A percentile compares a stretch with the other conserved stretches of the same genome.
Evolutionary conservation across 2,329 filamentous ascomycete genomes (phyloP).

Genomic region (Elsinoe perseae): DNA sequence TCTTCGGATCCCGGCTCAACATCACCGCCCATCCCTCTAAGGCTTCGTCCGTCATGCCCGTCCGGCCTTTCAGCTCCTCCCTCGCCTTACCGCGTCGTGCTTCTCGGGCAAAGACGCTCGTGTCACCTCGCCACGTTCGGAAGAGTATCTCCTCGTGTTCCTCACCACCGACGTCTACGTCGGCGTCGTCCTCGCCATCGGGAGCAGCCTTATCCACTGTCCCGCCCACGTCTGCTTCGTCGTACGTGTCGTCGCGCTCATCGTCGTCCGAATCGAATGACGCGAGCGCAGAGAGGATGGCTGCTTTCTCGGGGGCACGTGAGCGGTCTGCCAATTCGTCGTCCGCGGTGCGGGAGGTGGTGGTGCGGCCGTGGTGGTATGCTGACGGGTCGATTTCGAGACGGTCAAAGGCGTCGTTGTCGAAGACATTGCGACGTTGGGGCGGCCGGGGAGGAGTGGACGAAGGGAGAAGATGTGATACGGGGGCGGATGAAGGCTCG

Average conservation of each 20-base stretch:
- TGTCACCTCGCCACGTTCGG: constrained; percentile 58
- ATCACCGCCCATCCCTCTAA: constrained; percentile 93
- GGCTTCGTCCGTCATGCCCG: constrained; percentile 84
- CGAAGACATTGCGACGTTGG: constrained; percentile 64
- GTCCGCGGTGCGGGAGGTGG: constrained; percentile 59
- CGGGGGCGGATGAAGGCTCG: constrained; percentile 20
- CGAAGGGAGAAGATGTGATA: constrained; percentile 44
- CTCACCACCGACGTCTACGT: constrained; percentile 38
- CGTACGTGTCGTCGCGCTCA: constrained; percentile 94
- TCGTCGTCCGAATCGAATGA: constrained; percentile 91
- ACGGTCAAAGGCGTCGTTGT: constrained; percentile 70
- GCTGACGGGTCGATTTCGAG: constrained; percentile 59
- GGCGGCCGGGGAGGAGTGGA: constrained; percentile 48
- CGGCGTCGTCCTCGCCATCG: constrained; percentile 47
- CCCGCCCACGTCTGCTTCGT: constrained; percentile 83
- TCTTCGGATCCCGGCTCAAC: constrained; percentile 63
- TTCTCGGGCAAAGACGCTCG: constrained; percentile 59
- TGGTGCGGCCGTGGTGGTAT: constrained; percentile 71
- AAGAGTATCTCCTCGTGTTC: constrained; percentile 66
- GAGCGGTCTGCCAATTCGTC: constrained; percentile 59
- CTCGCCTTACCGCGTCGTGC: constrained; percentile 60
- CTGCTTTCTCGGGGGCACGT: constrained; percentile 65
- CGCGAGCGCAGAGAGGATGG: constrained; percentile 79
- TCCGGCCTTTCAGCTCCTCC: constrained; percentile 60
- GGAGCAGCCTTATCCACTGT: constrained; percentile 60